Percentiles rank a stretch among this genome's conserved stretches.
Conservation (phyloP, 768 basidiomycete genomes). For the Tulasnella sp. region DNA sequence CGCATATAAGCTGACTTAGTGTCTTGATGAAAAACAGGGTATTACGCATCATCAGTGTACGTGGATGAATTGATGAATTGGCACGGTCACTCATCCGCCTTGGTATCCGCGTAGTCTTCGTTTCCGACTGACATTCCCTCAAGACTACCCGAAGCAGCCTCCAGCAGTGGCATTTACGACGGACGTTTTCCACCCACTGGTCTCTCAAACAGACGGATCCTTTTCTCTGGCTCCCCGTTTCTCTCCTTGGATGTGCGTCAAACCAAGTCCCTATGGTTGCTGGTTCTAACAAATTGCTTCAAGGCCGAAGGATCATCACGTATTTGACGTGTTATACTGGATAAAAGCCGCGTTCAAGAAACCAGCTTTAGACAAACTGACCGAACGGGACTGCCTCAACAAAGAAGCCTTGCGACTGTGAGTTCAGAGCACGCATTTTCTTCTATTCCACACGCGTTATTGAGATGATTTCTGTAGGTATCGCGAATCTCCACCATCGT, state of each 20-base stretch:
- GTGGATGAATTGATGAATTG: too few relatives aligned
- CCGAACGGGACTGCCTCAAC: conserved; percentile 61
- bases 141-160: conserved; percentile 59
- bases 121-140: conserved; percentile 60
- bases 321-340: conserved; percentile 68
- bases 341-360: conserved; percentile 76
- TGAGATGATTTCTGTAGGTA: conserved; percentile 35
- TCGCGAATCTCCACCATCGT: conserved; percentile 59
- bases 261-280: too few relatives aligned
- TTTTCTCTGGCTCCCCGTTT: conserved; percentile 61
- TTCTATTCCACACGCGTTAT: not conserved
- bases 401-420: conserved; percentile 66
- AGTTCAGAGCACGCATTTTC: conserved; percentile 27
- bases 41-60: conserved; percentile 60
- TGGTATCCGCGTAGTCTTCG: conserved; percentile 12
- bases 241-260: conserved; percentile 56
- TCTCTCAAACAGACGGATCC: conserved; percentile 48
- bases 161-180: conserved; percentile 66
- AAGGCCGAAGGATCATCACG: conserved; percentile 70
- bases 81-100: too few relatives aligned
- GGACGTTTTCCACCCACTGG: conserved; percentile 74
- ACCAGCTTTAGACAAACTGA: conserved; percentile 52
- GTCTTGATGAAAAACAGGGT: conserved; percentile 35
- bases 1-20: not conserved
- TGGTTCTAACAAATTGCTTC: too few relatives aligned